Percentiles rank a stretch among this genome's conserved stretches.
Evolutionary conservation across 805 yeast genomes (phyloP).

Genomic region (Brettanomyces nanus): DNA sequence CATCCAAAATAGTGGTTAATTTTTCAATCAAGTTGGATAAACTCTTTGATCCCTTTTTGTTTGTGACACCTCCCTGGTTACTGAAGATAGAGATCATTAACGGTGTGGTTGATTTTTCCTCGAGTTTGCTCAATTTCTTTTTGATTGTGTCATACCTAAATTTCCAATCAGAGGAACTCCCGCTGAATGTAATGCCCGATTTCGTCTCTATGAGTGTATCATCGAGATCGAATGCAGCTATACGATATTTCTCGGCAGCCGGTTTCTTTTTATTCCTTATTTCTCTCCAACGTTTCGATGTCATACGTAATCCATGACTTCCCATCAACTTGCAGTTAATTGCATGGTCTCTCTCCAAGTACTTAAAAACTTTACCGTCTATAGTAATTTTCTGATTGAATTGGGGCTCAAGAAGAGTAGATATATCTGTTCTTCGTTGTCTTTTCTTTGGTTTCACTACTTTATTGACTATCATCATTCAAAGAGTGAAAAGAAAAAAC

Average conservation of each 20-base stretch:
- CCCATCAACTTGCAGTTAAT: conserved; percentile 7
- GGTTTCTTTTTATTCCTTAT: neutral
- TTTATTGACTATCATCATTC: too few relatives aligned
- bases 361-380: conserved; percentile 1
- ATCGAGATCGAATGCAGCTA: conserved; percentile 80
- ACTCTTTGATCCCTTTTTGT: conserved; percentile 28
- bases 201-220: conserved; percentile 65
- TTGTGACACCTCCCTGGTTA: conserved; percentile 71
- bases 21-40: conserved; percentile 32
- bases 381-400: too few relatives aligned
- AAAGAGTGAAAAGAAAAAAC: too few relatives aligned
- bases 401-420: too few relatives aligned
- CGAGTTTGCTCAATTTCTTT: conserved; percentile 15
- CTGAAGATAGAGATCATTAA: conserved; percentile 60
- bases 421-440: too few relatives aligned
- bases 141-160: conserved; percentile 32
- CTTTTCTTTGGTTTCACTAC: too few relatives aligned
- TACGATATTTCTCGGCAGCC: neutral
- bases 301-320: conserved; percentile 7
- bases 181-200: conserved; percentile 51
- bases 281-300: neutral
- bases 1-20: conserved; percentile 30
- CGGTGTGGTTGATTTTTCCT: conserved; percentile 7
- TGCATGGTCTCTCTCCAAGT: neutral
- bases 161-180: conserved; percentile 66